These are phyloP conservation scores for Colletotrichum sidae DNA, from an alignment of 2,329 filamentous ascomycete species.

Conservation along the genomic window DNA sequence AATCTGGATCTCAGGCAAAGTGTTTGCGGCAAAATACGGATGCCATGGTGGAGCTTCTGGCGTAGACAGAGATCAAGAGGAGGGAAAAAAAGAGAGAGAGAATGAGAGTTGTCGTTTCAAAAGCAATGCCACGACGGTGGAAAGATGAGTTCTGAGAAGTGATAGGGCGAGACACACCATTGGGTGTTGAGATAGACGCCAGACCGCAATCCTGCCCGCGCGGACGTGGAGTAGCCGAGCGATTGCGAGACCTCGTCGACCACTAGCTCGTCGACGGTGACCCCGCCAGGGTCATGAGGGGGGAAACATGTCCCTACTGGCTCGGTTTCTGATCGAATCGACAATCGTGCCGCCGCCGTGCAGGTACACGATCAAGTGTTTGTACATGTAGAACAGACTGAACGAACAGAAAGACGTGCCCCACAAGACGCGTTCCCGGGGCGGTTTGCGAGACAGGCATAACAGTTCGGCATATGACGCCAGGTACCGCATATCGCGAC, in stretches of 20 bases:
- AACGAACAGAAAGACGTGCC: constrained; percentile 14
- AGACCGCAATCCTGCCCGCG: constrained; percentile 24
- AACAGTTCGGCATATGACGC: constrained; percentile 25
- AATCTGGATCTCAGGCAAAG: constrained; percentile 13
- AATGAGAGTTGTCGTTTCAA: constrained; percentile 23
- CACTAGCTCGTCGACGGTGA: constrained; percentile 25
- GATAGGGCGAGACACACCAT: constrained; percentile 36
- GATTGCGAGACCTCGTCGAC: constrained; percentile 25
- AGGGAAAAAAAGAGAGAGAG: not conserved
- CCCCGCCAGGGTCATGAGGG: constrained; percentile 26
- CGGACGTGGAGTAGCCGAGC: constrained; percentile 29
- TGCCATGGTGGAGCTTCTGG: constrained; percentile 8
- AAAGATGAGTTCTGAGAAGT: constrained; percentile 33
- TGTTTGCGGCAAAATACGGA: constrained; percentile 12
- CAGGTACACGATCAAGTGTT: too few species aligned
- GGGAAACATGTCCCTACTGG: constrained; percentile 13
- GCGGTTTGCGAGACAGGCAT: constrained; percentile 27
- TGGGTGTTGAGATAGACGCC: constrained; percentile 26
- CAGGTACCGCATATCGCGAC: constrained; percentile 22
- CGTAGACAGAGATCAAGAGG: not conserved
- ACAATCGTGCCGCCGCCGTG: too few species aligned
- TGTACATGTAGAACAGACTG: constrained; percentile 21
- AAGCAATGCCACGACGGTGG: constrained; percentile 31
- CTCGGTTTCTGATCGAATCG: not conserved
- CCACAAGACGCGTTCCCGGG: constrained; percentile 13